These are phyloP conservation scores for Trichoderma polysporum DNA, from an alignment of 2,329 filamentous ascomycete genomes.

Conservation along the genomic window DNA sequence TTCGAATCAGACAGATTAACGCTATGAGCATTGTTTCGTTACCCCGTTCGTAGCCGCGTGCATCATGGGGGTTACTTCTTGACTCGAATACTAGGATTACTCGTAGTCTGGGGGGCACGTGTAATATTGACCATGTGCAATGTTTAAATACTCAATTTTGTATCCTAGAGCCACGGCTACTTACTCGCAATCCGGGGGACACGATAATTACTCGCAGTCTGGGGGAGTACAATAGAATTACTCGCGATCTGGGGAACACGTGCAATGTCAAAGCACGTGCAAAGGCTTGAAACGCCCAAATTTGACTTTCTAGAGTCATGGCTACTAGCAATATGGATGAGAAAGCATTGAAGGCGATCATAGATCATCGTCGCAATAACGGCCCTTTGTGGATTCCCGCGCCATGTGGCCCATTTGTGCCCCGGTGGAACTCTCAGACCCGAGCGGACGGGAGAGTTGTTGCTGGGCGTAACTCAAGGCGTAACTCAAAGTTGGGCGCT, in stretches of 20 bases:
- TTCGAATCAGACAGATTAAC: neutral
- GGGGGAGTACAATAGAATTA: too few species aligned
- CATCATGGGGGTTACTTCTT: neutral
- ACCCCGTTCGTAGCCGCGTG: neutral
- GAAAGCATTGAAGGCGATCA: neutral
- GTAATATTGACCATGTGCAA: neutral
- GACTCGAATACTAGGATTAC: neutral
- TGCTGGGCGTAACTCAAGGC: neutral
- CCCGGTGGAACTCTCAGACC: neutral
- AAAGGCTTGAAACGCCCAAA: neutral
- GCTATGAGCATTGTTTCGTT: neutral
- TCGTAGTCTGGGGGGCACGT: neutral
- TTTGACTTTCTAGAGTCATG: neutral
- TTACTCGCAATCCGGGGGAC: neutral
- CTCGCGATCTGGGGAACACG: neutral
- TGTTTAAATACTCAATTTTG: too few species aligned
- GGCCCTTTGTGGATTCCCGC: conserved; percentile 3
- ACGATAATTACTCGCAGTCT: neutral
- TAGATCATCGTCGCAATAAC: neutral
- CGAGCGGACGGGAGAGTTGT: neutral
- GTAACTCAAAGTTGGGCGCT: neutral
- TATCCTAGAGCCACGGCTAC: too few species aligned
- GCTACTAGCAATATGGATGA: neutral
- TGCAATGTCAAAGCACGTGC: neutral
- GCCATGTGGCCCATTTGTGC: conserved; percentile 6